Conservation (phyloP, 2,329 filamentous ascomycete species). For the Epicoccum nigrum region DNA sequence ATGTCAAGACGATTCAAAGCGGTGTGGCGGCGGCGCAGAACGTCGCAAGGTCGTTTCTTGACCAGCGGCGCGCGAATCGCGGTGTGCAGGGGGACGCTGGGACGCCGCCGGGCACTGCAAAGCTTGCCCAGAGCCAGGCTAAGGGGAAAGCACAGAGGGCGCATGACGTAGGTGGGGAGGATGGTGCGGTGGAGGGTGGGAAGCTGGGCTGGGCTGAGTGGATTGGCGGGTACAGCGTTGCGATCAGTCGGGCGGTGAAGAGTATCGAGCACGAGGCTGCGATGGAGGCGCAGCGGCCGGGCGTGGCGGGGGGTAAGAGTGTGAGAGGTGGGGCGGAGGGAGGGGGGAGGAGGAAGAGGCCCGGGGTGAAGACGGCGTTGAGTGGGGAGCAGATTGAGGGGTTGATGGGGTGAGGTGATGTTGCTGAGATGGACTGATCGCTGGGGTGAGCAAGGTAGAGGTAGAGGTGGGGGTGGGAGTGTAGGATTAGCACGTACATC, state of each 20-base stretch:
- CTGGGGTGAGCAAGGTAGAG: too few species aligned
- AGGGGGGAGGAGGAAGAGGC: constrained; percentile 28
- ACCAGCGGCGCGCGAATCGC: constrained; percentile 30
- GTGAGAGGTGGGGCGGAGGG: constrained; percentile 7
- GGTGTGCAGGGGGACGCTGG: constrained; percentile 7
- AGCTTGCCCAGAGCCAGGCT: neutral
- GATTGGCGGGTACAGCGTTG: constrained; percentile 48
- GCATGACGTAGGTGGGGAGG: neutral
- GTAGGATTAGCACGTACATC: neutral
- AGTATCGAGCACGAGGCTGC: constrained; percentile 47
- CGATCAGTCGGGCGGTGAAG: constrained; percentile 44
- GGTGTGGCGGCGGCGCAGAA: constrained; percentile 45
- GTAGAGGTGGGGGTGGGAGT: neutral
- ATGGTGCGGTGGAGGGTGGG: constrained; percentile 12
- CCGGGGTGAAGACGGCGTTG: constrained; percentile 26
- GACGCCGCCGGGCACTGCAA: neutral
- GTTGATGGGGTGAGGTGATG: constrained; percentile 26
- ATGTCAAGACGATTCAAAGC: constrained; percentile 43
- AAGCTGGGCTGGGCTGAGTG: constrained; percentile 46
- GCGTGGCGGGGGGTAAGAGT: neutral
- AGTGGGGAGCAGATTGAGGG: constrained; percentile 37
- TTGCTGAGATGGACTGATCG: too few species aligned
- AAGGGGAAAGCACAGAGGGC: constrained; percentile 1
- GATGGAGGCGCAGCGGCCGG: constrained; percentile 30
- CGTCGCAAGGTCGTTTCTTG: constrained; percentile 41